phyloP scores from a whole-genome alignment of 202 grass and related monocot species.

The Digitaria exilis region DNA sequence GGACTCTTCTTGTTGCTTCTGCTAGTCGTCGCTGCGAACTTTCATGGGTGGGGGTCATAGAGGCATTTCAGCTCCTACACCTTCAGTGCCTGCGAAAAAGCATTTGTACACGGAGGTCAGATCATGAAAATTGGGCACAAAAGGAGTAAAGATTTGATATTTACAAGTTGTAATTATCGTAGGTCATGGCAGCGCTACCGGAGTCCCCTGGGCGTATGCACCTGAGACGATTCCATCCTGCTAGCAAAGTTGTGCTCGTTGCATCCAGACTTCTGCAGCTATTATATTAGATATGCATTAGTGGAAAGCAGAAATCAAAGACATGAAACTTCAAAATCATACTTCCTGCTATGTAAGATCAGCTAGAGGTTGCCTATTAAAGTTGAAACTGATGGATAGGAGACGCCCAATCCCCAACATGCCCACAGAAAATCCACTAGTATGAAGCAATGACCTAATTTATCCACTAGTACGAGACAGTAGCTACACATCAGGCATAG shows the following conservation, averaged over 20 bases:
- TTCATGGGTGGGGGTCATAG: not conserved
- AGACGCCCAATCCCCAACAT: not conserved
- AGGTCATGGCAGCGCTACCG: slow-evolving; percentile 61
- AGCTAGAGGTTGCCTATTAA: not conserved
- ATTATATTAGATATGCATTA: slow-evolving; percentile 1
- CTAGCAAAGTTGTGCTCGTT: slow-evolving; percentile 99
- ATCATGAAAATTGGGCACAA: not conserved
- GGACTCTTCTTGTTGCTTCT: slow-evolving; percentile 35
- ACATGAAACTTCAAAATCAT: not conserved
- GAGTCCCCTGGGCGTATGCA: slow-evolving; percentile 85
- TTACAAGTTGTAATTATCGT: slow-evolving; percentile 58
- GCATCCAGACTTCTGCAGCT: slow-evolving; percentile 76
- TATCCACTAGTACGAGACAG: not conserved
- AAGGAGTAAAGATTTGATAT: slow-evolving; percentile 31
- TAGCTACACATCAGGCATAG: not conserved
- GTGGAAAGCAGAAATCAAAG: not conserved
- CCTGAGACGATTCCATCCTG: slow-evolving; percentile 94
- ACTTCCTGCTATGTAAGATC: not conserved
- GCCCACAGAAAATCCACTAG: not conserved
- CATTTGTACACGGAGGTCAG: not conserved
- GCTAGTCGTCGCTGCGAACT: not conserved
- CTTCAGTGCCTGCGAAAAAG: slow-evolving; percentile 56
- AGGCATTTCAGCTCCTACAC: slow-evolving; percentile 34
- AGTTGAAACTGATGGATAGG: not conserved
- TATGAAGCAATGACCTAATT: not conserved